Evolutionary conservation across 1,139 yeast species (phyloP).

Genomic region (Blastobotrys arbuscula): DNA sequence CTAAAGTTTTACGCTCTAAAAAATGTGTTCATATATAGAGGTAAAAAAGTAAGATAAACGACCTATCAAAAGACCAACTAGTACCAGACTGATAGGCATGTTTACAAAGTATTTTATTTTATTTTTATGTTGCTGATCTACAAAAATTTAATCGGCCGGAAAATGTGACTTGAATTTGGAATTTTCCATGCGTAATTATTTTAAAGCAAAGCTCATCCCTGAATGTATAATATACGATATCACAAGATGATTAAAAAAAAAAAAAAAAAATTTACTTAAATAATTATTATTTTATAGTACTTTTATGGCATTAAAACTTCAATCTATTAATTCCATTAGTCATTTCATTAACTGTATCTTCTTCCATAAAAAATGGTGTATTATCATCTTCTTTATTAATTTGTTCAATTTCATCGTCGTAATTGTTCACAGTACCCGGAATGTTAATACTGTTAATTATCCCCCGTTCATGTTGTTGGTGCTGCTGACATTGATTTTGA

Average conservation of each 20-base stretch:
- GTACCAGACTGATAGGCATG: no score
- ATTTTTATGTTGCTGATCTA: no score
- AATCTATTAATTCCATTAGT: not conserved
- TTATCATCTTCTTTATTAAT: slow-evolving; percentile 18
- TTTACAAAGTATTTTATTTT: no score
- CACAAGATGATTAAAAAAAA: not conserved
- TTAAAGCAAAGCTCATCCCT: not conserved
- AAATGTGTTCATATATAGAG: no score
- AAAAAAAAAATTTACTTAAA: not conserved
- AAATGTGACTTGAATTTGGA: not conserved
- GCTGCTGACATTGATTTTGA: no score
- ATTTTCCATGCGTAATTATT: not conserved
- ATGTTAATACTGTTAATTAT: not conserved
- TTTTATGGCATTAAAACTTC: not conserved
- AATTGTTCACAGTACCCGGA: not conserved
- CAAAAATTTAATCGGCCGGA: not conserved
- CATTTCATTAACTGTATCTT: slow-evolving; percentile 13
- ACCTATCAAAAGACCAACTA: no score
- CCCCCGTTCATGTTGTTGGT: not conserved
- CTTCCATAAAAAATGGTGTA: slow-evolving; percentile 29
- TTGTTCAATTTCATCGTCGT: not conserved
- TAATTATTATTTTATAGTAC: not conserved
- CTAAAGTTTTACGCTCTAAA: no score
- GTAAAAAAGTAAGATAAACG: no score
- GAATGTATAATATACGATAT: not conserved